These are phyloP conservation scores for Lumnitzera racemosa DNA, from an alignment of 345 rosid species.

Conservation along the genomic window DNA sequence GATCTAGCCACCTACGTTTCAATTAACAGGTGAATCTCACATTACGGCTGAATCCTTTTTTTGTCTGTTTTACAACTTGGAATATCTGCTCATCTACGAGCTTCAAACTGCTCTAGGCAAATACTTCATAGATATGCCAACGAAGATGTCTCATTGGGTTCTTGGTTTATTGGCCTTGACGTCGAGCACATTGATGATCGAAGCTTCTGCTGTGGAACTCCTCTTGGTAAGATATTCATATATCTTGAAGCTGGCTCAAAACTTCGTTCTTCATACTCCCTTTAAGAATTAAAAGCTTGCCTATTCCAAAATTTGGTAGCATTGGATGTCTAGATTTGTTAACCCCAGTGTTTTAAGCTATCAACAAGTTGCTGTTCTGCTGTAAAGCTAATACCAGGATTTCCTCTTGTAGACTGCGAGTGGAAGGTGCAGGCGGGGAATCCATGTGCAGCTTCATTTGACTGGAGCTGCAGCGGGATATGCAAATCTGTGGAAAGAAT, in stretches of 20 bases:
- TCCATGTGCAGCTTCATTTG: slow-evolving; percentile 72
- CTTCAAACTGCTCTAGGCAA: slow-evolving; percentile 28
- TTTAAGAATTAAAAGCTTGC: too few relatives aligned
- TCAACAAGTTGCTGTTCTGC: too few relatives aligned
- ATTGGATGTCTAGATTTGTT: too few relatives aligned
- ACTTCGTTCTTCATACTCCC: too few relatives aligned
- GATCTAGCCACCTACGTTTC: slow-evolving; percentile 90
- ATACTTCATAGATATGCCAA: slow-evolving; percentile 87
- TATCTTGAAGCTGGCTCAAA: not conserved
- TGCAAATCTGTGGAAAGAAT: slow-evolving; percentile 71
- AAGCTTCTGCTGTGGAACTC: slow-evolving; percentile 90
- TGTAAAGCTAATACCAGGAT: too few relatives aligned
- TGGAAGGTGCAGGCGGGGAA: slow-evolving; percentile 83
- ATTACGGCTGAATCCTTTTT: too few relatives aligned
- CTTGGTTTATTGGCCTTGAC: slow-evolving; percentile 98
- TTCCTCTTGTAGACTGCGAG: slow-evolving; percentile 45
- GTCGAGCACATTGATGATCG: slow-evolving; percentile 90
- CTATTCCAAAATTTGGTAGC: too few relatives aligned
- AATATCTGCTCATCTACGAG: too few relatives aligned
- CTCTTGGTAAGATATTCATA: slow-evolving; percentile 51
- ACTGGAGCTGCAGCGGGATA: slow-evolving; percentile 75
- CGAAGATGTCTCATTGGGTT: slow-evolving; percentile 90
- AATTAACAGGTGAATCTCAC: slow-evolving; percentile 49
- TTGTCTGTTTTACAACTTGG: too few relatives aligned
- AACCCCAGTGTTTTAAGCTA: too few relatives aligned